phyloP scores from a whole-genome alignment of 176 grass and related monocot species.

The Thinopyrum elongatum region DNA sequence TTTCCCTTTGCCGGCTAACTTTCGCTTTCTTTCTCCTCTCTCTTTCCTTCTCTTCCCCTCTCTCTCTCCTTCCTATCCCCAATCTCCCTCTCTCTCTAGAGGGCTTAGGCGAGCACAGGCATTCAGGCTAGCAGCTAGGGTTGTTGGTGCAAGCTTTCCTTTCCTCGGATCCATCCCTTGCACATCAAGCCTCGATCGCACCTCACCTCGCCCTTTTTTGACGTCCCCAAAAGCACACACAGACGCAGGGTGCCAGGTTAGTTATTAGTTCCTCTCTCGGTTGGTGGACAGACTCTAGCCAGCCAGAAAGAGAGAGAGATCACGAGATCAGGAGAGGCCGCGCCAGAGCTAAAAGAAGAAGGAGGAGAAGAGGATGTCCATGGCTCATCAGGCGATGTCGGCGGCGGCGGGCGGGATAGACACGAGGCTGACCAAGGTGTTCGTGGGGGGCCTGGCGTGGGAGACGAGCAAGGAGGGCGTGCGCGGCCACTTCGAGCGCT shows the following conservation, averaged over 20 bases:
- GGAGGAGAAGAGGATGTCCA: conserved; percentile 5
- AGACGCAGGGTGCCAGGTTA: not conserved
- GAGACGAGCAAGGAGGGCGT: conserved; percentile 53
- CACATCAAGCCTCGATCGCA: conserved; percentile 43
- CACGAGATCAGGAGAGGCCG: not conserved
- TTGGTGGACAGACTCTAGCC: conserved; percentile 20
- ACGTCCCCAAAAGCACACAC: not conserved
- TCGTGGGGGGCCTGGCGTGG: conserved; percentile 53
- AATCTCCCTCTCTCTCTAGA: not conserved
- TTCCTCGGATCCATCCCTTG: conserved; percentile 37
- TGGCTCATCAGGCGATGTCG: conserved; percentile 38
- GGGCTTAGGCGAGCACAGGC: not conserved
- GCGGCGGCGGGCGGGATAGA: conserved; percentile 17
- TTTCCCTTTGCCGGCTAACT: conserved; percentile 25
- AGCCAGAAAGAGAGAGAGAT: not conserved
- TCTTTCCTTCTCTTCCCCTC: not conserved
- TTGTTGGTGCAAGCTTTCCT: conserved; percentile 38
- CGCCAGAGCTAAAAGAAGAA: conserved; percentile 24
- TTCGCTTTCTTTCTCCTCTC: conserved; percentile 6
- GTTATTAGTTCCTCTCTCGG: conserved; percentile 1
- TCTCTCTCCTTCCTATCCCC: not conserved
- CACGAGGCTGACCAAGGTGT: conserved; percentile 50
- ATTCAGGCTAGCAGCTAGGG: conserved; percentile 36
- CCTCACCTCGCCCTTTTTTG: conserved; percentile 13
- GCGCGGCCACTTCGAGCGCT: conserved; percentile 46